Percentiles rank a stretch among this genome's conserved stretches.
Evolutionary conservation across 768 basidiomycete species (phyloP).

Genomic region (Amanita molliuscula): DNA sequence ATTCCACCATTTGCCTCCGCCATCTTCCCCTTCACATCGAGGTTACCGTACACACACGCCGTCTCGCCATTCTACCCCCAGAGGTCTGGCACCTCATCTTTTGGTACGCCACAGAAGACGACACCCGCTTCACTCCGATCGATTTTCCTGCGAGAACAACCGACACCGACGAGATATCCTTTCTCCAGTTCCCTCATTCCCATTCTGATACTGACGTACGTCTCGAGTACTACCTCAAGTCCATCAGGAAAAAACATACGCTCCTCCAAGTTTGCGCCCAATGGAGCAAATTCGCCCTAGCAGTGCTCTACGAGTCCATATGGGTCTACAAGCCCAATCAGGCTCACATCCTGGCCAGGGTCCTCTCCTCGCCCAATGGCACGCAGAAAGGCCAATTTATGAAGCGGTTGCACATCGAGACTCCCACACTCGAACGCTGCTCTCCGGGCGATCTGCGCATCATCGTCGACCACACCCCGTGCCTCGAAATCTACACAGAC

Average conservation of each 20-base stretch:
- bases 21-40: neutral
- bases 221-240: conserved; percentile 31
- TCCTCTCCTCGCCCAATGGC: conserved; percentile 19
- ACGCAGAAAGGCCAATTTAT: conserved; percentile 36
- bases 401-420: conserved; percentile 62
- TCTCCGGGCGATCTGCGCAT: conserved; percentile 56
- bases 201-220: conserved; percentile 23
- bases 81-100: conserved; percentile 64
- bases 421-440: conserved; percentile 52
- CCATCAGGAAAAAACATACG: conserved; percentile 38
- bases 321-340: conserved; percentile 53
- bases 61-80: conserved; percentile 37
- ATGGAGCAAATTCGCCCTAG: conserved; percentile 45
- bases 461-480: conserved; percentile 56
- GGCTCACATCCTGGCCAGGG: conserved; percentile 31
- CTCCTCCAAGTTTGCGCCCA: conserved; percentile 44
- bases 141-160: conserved; percentile 12
- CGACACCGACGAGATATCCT: conserved; percentile 37
- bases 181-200: conserved; percentile 36
- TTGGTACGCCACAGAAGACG: conserved; percentile 36
- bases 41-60: neutral
- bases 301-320: conserved; percentile 55
- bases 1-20: neutral
- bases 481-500: conserved; percentile 52
- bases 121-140: conserved; percentile 7